Evolutionary conservation across 345 rosid species (phyloP), one percentile per base, ranked within the genome.

Genomic region (Eucalyptus regnans): DNA sequence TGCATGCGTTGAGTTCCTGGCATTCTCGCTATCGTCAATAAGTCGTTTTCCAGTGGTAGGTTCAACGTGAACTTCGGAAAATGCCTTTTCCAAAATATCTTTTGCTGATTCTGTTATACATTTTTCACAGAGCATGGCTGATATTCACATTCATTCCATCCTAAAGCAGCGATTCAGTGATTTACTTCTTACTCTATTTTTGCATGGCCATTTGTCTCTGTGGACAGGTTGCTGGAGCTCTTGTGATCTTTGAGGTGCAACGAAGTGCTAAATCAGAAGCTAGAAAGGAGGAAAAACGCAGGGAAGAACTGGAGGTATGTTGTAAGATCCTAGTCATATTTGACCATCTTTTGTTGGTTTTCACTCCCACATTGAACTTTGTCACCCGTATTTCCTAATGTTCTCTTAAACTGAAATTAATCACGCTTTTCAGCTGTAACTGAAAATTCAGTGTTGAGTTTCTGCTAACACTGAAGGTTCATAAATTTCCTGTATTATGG

Each of bases 221-320:
- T 90, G 88, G 90, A 29, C 90, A 96, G 99, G 99, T 97, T 27
- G 99, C 96, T 14, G 98, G 98, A 89, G 98, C 90, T 76, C 94
- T 89, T 89, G 95, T 97, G 88, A 91, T 97, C 87, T 95, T 96
- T 90, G 99, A 97, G 94, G 97, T 95, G 91, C 98, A 97, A 76
- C 94, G 99, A 91, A 96, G 95, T 94, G 93, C 99, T 15, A 92
- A 96, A 90, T 96, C 98, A 90, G 99, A 97, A 91, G 96, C 97
- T 87, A 95, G 94, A 90, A 97, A 96, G 88, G 99, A 96, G 93
- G 98, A 92, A 91, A 91, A 91, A 50, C 97, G 98, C 51, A 93
- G 88, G 91, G 94, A 94, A 91, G 96, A 96, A 87, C 86, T 96
- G 86, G 97, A 94, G 97, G 99, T 96, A 91, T 89, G 66, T 43